Evolutionary conservation across 2,329 filamentous ascomycete genomes (phyloP).

Genomic region (Epicoccum sorghinum): DNA sequence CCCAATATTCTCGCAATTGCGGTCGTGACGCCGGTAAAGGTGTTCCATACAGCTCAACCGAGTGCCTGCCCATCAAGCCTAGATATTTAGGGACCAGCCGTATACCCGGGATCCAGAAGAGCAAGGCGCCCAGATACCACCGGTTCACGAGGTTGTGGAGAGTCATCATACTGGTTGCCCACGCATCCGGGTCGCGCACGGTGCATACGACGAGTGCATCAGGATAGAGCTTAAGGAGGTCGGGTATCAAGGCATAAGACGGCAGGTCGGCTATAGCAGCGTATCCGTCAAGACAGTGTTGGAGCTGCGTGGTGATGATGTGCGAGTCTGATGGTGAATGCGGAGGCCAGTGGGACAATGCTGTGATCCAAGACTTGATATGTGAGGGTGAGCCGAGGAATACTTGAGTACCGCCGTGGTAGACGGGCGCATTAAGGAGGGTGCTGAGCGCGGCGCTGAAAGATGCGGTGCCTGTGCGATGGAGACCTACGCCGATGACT

Average conservation of each 20-base stretch:
- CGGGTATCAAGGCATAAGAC: not conserved
- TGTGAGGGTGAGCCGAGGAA: constrained; percentile 1
- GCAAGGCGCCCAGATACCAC: not conserved
- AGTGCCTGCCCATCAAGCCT: not conserved
- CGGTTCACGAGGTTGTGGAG: not conserved
- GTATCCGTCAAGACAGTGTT: not conserved
- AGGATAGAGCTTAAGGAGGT: not conserved
- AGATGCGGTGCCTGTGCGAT: not conserved
- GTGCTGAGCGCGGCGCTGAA: not conserved
- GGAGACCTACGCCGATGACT: not conserved
- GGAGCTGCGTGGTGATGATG: not conserved
- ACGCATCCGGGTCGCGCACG: not conserved
- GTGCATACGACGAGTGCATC: constrained; percentile 1
- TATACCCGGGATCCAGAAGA: not conserved
- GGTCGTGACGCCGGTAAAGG: not conserved
- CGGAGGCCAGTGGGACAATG: not conserved
- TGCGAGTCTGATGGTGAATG: not conserved
- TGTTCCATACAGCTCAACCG: not conserved
- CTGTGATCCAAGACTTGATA: not conserved
- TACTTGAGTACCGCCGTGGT: not conserved
- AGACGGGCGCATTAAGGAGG: constrained; percentile 1
- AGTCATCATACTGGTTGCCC: not conserved
- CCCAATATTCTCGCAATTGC: not conserved
- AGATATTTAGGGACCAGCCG: not conserved
- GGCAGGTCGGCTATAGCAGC: not conserved